Evolutionary conservation across 2,329 filamentous ascomycete species (phyloP).

Genomic region (Didymella exigua): DNA sequence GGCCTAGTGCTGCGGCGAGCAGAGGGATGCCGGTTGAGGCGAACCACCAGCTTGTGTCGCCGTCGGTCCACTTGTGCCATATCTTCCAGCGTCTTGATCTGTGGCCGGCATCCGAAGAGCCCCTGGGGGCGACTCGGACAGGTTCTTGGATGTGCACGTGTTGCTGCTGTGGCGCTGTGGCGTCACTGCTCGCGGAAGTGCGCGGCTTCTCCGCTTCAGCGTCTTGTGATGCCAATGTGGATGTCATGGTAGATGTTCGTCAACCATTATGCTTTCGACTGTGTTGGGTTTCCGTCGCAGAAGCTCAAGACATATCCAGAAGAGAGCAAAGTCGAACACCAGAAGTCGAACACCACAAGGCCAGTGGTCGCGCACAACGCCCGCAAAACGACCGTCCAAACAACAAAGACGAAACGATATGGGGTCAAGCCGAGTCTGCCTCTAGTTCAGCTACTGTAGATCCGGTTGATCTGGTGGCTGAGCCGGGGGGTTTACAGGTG

Average conservation of each 20-base stretch:
- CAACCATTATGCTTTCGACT: neutral
- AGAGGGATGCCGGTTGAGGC: slow-evolving; percentile 57
- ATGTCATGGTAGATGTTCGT: neutral
- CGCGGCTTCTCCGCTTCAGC: slow-evolving; percentile 2
- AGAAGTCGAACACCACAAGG: neutral
- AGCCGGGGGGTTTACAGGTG: slow-evolving; percentile 12
- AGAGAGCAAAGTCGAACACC: no score
- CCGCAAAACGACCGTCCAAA: neutral
- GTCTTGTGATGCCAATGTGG: neutral
- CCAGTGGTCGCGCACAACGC: neutral
- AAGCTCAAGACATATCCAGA: neutral
- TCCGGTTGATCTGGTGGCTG: neutral
- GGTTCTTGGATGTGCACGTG: neutral
- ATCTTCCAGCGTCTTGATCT: neutral
- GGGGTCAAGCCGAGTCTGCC: neutral
- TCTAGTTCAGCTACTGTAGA: neutral
- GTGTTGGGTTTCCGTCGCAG: neutral
- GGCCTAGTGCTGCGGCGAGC: slow-evolving; percentile 81
- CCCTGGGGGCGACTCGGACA: neutral
- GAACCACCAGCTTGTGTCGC: slow-evolving; percentile 45
- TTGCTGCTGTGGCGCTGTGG: neutral
- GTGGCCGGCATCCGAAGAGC: neutral
- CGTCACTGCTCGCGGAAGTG: neutral
- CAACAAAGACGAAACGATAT: neutral
- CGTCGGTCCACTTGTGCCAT: slow-evolving; percentile 9